Evolutionary conservation across 208 protist species (phyloP).

Genomic region (Trichomonas tenax): DNA sequence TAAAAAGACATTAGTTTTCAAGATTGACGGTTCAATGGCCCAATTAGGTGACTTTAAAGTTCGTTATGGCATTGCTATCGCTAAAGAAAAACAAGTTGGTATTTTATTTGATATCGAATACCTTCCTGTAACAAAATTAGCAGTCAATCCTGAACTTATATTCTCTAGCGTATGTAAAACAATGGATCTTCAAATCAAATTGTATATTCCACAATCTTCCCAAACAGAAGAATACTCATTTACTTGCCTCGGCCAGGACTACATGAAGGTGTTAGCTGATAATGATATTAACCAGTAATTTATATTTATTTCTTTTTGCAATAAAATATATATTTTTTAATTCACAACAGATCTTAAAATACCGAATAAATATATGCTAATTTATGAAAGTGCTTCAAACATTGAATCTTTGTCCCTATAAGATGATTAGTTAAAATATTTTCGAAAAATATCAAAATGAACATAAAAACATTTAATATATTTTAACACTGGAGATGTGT

Average conservation of each 20-base stretch:
- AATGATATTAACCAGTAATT: neutral
- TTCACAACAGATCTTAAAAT: no score
- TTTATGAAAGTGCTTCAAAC: no score
- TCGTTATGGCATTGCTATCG: neutral
- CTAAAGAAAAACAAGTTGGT: neutral
- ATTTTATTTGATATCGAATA: constrained; percentile 18
- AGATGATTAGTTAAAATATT: no score
- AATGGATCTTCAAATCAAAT: neutral
- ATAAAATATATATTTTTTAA: no score
- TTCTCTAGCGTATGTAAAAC: neutral
- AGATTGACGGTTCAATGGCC: neutral
- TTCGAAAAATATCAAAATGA: no score
- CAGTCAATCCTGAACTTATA: neutral
- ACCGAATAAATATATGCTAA: no score
- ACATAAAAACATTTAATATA: neutral
- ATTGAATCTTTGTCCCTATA: no score
- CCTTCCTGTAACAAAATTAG: neutral
- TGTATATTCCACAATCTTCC: neutral
- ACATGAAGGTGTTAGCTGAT: neutral
- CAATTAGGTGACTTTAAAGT: neutral
- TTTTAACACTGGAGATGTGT: neutral
- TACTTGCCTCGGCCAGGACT: neutral
- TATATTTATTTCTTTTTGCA: neutral
- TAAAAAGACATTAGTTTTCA: neutral
- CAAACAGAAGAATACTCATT: neutral